Base-by-base conservation (phyloP, 2,329 filamentous ascomycete genomes). In the Didymella pinodella region DNA sequence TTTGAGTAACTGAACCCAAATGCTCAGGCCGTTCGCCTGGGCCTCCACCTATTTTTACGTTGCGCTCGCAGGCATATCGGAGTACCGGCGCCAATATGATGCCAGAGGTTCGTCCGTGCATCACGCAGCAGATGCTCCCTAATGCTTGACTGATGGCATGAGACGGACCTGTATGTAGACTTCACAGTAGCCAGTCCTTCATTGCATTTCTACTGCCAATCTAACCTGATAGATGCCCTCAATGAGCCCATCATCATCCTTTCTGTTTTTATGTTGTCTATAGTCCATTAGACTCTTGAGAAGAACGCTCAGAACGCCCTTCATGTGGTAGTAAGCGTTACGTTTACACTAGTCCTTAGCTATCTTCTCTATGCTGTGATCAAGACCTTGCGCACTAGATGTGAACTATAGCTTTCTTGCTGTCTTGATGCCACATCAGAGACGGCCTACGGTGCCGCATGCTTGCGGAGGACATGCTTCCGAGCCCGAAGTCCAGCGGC, bases 301-400 rank as follows among this genome's bases (percentile, higher is more conserved):
- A n/a, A 74, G 51, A 16, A 62, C 46, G 20, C 45, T 50, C n/a
- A 74, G 61, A 3, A 69, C 65, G 16, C 67, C 65, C 46, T 69
- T 62, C 62, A 65, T 64, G 26, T 69, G 57, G 12, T 45, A 32
- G 12, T 62, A 66, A 2, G 62, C 62, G 3, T 67, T 61, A n/a
- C 43, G 31, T 11, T 63, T 62, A 40, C 54, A 64, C 18, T 51
- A 29, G 2, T 62, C 55, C 16, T 63, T 68, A 18, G 67, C 58
- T 50, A 71, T 64, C 32, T 66, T 68, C 48, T 75, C 72, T 5
- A 72, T 62, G 44, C 72, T 74, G 48, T 75, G 69, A 53, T 74
- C 71, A 5, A 74, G 52, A 10, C 68, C 68, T 22, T 71, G 62
- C 47, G 74, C 65, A 7, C 71, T 70, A 22, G 68, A 67, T 16